phyloP scores from a whole-genome alignment of 805 yeast genomes.

The Sugiyamaella lignohabitans region DNA sequence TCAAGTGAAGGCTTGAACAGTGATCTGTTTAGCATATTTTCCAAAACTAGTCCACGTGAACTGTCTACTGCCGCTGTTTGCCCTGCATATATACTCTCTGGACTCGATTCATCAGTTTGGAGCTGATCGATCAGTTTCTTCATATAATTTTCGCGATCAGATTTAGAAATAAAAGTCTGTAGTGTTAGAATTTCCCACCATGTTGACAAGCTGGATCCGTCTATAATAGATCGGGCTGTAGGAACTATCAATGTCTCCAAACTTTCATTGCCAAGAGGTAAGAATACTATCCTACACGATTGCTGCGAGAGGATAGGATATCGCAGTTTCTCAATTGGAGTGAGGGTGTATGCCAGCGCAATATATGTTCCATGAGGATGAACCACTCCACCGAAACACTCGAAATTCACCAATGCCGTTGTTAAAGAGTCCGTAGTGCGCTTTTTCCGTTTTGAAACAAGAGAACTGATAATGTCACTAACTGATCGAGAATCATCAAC shows the following conservation, averaged over 20 bases:
- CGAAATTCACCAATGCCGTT: constrained; percentile 3
- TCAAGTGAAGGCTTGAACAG: not conserved
- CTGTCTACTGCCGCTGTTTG: not conserved
- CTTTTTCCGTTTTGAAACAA: not conserved
- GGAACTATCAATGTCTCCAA: not conserved
- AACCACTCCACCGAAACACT: constrained; percentile 14
- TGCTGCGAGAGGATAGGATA: constrained; percentile 21
- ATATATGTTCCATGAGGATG: constrained; percentile 19
- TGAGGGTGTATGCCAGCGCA: constrained; percentile 16
- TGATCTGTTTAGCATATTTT: not conserved
- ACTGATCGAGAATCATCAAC: constrained; percentile 1
- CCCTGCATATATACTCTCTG: no score
- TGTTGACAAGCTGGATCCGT: constrained; percentile 11
- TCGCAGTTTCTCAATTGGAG: constrained; percentile 15
- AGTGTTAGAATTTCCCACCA: constrained; percentile 20
- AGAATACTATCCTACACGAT: constrained; percentile 15
- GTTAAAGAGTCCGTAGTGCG: not conserved
- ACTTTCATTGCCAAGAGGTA: constrained; percentile 7
- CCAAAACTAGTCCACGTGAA: not conserved
- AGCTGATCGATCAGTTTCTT: not conserved
- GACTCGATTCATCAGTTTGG: not conserved
- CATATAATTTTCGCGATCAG: constrained; percentile 5
- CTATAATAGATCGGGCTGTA: constrained; percentile 5
- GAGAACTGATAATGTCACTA: not conserved
- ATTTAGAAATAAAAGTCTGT: constrained; percentile 5